Conservation (phyloP, 2,329 filamentous ascomycete species). For the Cercospora beticola region DNA sequence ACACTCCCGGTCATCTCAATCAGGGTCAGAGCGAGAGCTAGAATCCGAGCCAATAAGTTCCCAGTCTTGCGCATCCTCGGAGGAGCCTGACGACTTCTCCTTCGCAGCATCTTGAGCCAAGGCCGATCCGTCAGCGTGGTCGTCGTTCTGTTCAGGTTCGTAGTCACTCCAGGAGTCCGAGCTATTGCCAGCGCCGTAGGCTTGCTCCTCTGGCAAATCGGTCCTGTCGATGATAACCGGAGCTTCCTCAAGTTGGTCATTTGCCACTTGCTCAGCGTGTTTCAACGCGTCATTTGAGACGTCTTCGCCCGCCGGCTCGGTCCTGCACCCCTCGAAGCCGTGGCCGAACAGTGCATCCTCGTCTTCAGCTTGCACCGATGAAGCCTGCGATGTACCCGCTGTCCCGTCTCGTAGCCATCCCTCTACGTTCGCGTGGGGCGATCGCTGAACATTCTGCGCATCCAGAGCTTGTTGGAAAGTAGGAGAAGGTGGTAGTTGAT, state of each 20-base stretch:
- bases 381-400: background rate
- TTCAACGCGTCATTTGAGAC: background rate
- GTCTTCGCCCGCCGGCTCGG: background rate
- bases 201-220: background rate
- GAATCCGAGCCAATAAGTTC: background rate
- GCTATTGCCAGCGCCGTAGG: background rate
- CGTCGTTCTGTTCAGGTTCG: background rate
- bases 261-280: background rate
- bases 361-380: background rate
- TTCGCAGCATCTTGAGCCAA: background rate
- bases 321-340: background rate
- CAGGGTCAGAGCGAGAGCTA: background rate
- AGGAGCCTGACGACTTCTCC: background rate
- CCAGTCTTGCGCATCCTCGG: background rate
- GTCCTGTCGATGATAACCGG: background rate
- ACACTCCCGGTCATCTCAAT: background rate
- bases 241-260: background rate
- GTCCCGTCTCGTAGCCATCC: background rate
- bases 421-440: background rate
- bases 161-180: conserved; percentile 4
- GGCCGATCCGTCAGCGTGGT: background rate
- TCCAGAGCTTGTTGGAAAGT: background rate
- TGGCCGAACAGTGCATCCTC: background rate
- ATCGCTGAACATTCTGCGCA: background rate
- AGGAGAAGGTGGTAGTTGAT: background rate